These are phyloP conservation scores for Tulasnella sp. DNA, from an alignment of 768 basidiomycete genomes.

Conservation along the genomic window DNA sequence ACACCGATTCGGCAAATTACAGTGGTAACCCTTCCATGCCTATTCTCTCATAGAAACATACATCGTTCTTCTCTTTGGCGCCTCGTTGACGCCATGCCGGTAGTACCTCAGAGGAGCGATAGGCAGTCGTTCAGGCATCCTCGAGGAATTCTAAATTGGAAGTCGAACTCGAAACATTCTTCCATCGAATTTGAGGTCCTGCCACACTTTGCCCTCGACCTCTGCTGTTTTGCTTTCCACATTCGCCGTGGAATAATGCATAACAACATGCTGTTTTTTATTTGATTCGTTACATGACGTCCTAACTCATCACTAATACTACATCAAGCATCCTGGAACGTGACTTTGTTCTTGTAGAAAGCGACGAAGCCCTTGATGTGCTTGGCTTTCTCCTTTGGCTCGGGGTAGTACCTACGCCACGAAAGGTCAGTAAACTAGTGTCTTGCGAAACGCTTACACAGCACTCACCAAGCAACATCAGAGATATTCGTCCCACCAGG, in stretches of 20 bases:
- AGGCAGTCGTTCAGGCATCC: no score
- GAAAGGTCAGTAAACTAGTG: not conserved
- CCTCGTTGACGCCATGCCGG: no score
- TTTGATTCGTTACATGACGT: not conserved
- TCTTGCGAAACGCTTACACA: not conserved
- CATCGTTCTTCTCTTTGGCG: no score
- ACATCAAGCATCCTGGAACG: not conserved
- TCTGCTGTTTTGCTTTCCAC: no score
- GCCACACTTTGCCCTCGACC: no score
- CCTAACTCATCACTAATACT: not conserved
- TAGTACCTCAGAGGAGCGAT: no score
- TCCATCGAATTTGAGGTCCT: no score
- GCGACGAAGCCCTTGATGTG: conserved; percentile 56
- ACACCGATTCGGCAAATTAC: no score
- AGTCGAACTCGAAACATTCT: no score
- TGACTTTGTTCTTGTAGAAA: conserved; percentile 54
- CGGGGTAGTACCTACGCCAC: conserved; percentile 51
- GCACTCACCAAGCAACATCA: conserved; percentile 54
- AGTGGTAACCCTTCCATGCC: no score
- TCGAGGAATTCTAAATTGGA: no score
- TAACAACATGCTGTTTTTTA: not conserved
- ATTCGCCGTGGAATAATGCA: not conserved
- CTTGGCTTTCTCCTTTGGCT: conserved; percentile 42
- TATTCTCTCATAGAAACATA: no score
- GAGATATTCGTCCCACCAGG: conserved; percentile 34